Evolutionary conservation across 2,329 filamentous ascomycete species (phyloP), one percentile per base, ranked within the genome.

Genomic region (Colletotrichum liriopes): DNA sequence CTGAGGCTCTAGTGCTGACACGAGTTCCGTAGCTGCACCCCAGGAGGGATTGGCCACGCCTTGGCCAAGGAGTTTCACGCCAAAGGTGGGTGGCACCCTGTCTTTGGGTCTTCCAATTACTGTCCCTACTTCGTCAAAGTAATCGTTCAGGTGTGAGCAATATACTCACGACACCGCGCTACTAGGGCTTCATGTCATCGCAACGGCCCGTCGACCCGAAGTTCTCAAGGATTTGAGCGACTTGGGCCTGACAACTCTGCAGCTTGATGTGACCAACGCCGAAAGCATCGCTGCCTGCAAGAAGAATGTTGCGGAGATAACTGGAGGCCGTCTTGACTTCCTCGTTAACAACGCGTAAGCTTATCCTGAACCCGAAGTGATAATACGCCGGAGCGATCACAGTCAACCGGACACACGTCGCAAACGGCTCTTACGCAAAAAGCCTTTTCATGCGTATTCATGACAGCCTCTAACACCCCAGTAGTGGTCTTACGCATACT

Each of bases 331-430:
- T 58, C 84, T 91, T 6, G 88, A 91, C 74, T 85, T 90, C 56
- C 86, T 91, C 23, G 84, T 91, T 60, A 91, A 90, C 79, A 91
- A 91, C 72, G 88, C 89, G 87, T 89, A 74, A 73, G 20, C n/a
- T 51, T n/a, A 29, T 45, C 23, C 29, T 26, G 16, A 4, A 11
- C 55, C n/a, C 20, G 23, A 35, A n/a, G 20, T 55, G 20, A 11
- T 5, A 16, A 16, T 3, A 9, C 11, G 8, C 11, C 16, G 32
- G 16, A 16, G 20, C 32, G 32, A 37, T 8, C 20, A 37, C 6
- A 1, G 14, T 16, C 1, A 16, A 23, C 12, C 11, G 32, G 9
- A n/a, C 3, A 16, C 23, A 2, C n/a, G 16, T n/a, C 14, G 20
- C 55, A 41, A 12, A 26, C 12, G 16, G 14, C 49, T 45, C 45